Percentiles rank a stretch among this genome's conserved stretches.
These are phyloP conservation scores for Tillandsia fasciculata DNA, from an alignment of 176 grass and related monocot genomes.

Conservation along the genomic window DNA sequence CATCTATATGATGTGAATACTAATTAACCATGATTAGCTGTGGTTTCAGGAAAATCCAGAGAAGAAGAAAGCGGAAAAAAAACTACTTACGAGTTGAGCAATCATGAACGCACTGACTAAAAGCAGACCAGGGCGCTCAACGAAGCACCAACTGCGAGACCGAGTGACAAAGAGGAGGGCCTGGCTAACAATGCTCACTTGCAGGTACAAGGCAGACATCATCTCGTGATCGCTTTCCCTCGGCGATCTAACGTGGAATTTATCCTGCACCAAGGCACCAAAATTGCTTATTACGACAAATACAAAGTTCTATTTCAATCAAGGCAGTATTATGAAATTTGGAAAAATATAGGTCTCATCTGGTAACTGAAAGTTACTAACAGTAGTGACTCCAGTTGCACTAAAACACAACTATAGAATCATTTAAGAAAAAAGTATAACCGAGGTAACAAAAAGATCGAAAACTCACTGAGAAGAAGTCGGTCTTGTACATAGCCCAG, in stretches of 20 bases:
- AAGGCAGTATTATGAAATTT: not conserved
- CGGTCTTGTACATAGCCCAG: constrained; percentile 74
- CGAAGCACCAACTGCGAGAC: constrained; percentile 75
- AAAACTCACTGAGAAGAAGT: constrained; percentile 67
- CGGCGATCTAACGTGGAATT: constrained; percentile 64
- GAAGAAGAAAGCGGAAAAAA: not conserved
- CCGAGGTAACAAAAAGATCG: not conserved
- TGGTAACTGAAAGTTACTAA: not conserved
- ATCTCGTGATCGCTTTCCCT: constrained; percentile 45
- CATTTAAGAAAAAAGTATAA: not conserved
- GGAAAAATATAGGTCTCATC: not conserved
- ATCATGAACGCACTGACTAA: constrained; percentile 66
- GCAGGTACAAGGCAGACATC: constrained; percentile 94
- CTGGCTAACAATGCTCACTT: constrained; percentile 99
- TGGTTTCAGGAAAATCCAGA: not conserved
- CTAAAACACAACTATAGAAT: constrained; percentile 8
- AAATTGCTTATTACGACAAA: not conserved
- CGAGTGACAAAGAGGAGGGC: constrained; percentile 91
- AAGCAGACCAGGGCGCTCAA: constrained; percentile 77
- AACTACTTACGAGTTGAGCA: constrained; percentile 66
- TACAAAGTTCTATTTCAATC: not conserved
- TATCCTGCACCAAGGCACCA: constrained; percentile 40
- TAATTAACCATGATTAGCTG: not conserved
- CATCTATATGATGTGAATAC: not conserved
- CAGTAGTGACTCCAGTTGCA: not conserved